These are phyloP conservation scores for Neckera pumila DNA, from an alignment of 225 moss, liverwort and hornwort genomes.

Conservation along the genomic window DNA sequence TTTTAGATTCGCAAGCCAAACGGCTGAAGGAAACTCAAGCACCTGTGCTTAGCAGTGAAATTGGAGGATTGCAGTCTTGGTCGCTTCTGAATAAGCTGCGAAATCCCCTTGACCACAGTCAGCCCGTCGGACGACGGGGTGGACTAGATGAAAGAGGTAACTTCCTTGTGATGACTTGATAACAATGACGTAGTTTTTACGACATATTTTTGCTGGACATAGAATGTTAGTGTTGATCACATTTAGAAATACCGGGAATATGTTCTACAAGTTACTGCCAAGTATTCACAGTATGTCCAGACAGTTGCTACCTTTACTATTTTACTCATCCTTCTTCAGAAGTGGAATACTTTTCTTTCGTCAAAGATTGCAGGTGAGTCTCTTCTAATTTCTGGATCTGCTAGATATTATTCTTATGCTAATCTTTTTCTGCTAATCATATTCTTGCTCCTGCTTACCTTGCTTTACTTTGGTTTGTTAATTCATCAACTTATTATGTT, in stretches of 20 bases:
- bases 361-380: neutral
- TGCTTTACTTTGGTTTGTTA: neutral
- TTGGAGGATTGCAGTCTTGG: constrained; percentile 22
- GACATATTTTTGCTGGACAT: neutral
- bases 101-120: constrained; percentile 23
- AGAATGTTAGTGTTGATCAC: neutral
- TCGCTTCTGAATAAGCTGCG: constrained; percentile 27
- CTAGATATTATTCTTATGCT: no score
- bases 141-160: constrained; percentile 10
- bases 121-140: neutral
- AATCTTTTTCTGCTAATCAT: neutral
- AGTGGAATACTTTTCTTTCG: neutral
- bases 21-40: constrained; percentile 24
- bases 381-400: no score
- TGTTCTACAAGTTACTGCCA: neutral
- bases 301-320: neutral
- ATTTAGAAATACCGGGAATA: neutral
- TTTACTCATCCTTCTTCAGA: neutral
- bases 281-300: neutral
- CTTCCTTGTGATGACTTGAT: neutral
- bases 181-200: neutral
- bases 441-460: neutral
- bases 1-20: constrained; percentile 39
- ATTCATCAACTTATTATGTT: neutral
- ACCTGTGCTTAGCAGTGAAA: constrained; percentile 10